Conservation (phyloP, 1,139 yeast genomes). For the Hansenula lynferdii region DNA sequence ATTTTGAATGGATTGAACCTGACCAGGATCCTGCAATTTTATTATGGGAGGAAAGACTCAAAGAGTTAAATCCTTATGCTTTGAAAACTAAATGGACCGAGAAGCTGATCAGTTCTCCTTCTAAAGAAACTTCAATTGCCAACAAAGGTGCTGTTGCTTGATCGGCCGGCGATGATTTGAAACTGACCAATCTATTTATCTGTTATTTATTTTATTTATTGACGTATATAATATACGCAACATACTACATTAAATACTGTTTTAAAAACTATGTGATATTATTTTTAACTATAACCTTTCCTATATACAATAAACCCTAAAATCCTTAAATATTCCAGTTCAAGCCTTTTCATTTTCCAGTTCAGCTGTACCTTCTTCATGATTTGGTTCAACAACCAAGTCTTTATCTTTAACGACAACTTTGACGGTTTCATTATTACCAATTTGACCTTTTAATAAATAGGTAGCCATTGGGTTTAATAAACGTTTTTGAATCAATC, state of each 20-base stretch:
- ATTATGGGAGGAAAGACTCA: slow-evolving; percentile 36
- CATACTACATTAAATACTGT: too few species aligned
- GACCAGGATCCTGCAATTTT: slow-evolving; percentile 67
- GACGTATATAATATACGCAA: too few species aligned
- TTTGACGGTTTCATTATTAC: slow-evolving; percentile 60
- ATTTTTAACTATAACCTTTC: too few species aligned
- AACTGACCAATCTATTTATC: too few species aligned
- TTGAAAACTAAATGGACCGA: slow-evolving; percentile 16
- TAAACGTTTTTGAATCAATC: slow-evolving; percentile 75
- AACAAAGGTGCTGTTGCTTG: background rate
- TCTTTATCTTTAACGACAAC: slow-evolving; percentile 34
- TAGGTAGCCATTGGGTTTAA: slow-evolving; percentile 83
- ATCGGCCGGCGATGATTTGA: too few species aligned
- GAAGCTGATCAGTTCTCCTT: background rate
- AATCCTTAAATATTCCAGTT: too few species aligned
- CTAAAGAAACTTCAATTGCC: background rate
- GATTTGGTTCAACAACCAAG: slow-evolving; percentile 44
- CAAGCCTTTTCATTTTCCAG: background rate
- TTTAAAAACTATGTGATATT: too few species aligned
- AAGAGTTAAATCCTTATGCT: slow-evolving; percentile 14
- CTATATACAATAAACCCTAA: too few species aligned
- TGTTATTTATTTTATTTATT: too few species aligned
- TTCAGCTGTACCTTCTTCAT: slow-evolving; percentile 24
- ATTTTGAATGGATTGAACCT: slow-evolving; percentile 68
- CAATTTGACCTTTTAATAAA: slow-evolving; percentile 74